phyloP scores from a whole-genome alignment of 805 yeast species.

The Saturnispora besseyi region DNA sequence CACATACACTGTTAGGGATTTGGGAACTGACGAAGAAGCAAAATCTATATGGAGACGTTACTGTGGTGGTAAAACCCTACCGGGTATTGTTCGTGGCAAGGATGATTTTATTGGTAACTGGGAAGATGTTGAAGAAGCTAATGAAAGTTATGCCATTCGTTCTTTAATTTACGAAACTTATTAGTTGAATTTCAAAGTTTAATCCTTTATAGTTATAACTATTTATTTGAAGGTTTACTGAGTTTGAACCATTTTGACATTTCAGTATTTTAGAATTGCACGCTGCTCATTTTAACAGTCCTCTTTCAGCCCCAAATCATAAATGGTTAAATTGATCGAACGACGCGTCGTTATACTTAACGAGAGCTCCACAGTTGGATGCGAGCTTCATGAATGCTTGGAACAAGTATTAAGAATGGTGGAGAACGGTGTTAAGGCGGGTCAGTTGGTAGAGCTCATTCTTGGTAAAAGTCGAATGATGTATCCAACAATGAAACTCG shows the following conservation, averaged over 20 bases:
- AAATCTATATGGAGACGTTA: conserved; percentile 75
- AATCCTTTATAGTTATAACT: too few species aligned
- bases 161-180: conserved; percentile 58
- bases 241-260: background rate
- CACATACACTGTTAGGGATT: conserved; percentile 58
- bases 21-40: conserved; percentile 84
- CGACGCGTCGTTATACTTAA: background rate
- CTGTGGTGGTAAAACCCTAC: conserved; percentile 63
- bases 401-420: conserved; percentile 15
- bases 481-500: conserved; percentile 17
- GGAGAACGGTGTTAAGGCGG: conserved; percentile 23
- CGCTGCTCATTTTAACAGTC: background rate
- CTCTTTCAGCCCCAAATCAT: background rate
- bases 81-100: conserved; percentile 77
- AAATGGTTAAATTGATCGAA: background rate
- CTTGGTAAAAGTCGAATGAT: conserved; percentile 7
- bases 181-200: conserved; percentile 18
- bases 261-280: background rate
- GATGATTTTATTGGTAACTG: conserved; percentile 80
- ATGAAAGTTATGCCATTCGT: conserved; percentile 63
- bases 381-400: background rate
- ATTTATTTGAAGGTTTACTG: background rate
- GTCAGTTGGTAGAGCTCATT: conserved; percentile 17
- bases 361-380: background rate
- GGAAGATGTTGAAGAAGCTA: conserved; percentile 79